These are phyloP conservation scores for Paramyrothecium sp. DNA, from an alignment of 2,329 filamentous ascomycete genomes.

Conservation along the genomic window DNA sequence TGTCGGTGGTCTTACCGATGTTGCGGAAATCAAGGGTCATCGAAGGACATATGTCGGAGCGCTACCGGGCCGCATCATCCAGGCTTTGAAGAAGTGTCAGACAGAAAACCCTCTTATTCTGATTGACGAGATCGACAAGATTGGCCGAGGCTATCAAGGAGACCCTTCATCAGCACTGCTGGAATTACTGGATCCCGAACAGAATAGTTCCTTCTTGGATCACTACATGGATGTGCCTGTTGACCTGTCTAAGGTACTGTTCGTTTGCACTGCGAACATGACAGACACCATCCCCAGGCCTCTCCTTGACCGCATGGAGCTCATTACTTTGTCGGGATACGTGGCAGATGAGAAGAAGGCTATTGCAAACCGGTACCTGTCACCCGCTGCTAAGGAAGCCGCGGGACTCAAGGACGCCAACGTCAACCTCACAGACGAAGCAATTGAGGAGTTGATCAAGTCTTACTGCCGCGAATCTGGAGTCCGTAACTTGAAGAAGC, in stretches of 20 bases:
- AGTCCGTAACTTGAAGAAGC: conserved; percentile 97
- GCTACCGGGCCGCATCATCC: conserved; percentile 92
- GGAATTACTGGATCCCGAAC: conserved; percentile 92
- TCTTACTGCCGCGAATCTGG: conserved; percentile 97
- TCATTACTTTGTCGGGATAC: conserved; percentile 94
- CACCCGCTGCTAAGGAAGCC: conserved; percentile 90
- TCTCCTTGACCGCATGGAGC: conserved; percentile 93
- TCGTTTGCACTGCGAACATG: conserved; percentile 99
- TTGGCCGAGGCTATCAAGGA: conserved; percentile 92
- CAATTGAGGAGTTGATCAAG: conserved; percentile 96
- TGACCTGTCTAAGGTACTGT: conserved; percentile 94
- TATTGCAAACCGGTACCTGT: conserved; percentile 90
- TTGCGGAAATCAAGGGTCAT: conserved; percentile 98
- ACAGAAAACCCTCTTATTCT: conserved; percentile 96
- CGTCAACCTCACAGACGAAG: conserved; percentile 80
- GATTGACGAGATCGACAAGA: conserved; percentile 98
- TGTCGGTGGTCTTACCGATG: conserved; percentile 93
- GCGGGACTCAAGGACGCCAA: conserved; percentile 88
- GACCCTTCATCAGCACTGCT: conserved; percentile 93
- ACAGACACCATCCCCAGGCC: conserved; percentile 96
- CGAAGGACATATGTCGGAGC: conserved; percentile 95
- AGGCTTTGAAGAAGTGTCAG: conserved; percentile 97
- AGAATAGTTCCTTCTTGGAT: conserved; percentile 95
- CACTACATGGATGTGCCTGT: conserved; percentile 99
- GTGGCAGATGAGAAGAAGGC: conserved; percentile 99